Evolutionary conservation across 2,329 filamentous ascomycete species (phyloP).

Genomic region (Pestalotiopsis sp.): DNA sequence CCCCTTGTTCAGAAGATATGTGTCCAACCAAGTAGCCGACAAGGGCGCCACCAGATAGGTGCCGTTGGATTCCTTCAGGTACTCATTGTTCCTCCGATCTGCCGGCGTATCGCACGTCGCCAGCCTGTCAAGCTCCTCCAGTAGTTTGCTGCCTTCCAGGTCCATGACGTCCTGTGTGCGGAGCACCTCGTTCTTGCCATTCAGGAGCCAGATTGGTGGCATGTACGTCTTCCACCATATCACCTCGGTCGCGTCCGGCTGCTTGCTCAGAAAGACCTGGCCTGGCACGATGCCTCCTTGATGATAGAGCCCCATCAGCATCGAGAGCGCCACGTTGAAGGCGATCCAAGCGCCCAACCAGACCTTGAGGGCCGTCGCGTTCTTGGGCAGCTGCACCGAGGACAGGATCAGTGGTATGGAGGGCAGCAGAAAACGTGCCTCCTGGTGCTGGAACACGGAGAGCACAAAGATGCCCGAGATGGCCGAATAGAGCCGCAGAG

Average conservation of each 20-base stretch:
- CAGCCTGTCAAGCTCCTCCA: constrained; percentile 59
- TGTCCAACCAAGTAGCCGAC: constrained; percentile 72
- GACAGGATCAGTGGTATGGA: constrained; percentile 78
- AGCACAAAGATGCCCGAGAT: constrained; percentile 72
- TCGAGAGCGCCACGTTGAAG: constrained; percentile 70
- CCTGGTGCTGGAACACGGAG: constrained; percentile 78
- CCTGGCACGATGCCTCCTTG: constrained; percentile 78
- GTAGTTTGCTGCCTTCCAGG: constrained; percentile 61
- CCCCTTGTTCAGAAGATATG: constrained; percentile 62
- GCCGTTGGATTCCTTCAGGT: constrained; percentile 63
- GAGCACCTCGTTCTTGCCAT: constrained; percentile 75
- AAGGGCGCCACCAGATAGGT: constrained; percentile 75
- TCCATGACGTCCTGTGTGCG: constrained; percentile 76
- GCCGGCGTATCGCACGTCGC: constrained; percentile 67
- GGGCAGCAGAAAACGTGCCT: constrained; percentile 77
- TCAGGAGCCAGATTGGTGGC: constrained; percentile 78
- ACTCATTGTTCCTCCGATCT: constrained; percentile 57
- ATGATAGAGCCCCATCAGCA: constrained; percentile 81
- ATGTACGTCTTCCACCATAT: constrained; percentile 89
- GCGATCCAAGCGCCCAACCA: constrained; percentile 68
- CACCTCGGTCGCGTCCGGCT: constrained; percentile 69
- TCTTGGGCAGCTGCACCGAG: constrained; percentile 68
- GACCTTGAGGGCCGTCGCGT: constrained; percentile 46
- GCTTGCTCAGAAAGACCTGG: constrained; percentile 74
- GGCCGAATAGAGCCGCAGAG: constrained; percentile 71